Evolutionary conservation across 768 basidiomycete species (phyloP).

Genomic region (Macrocybe gigantea): DNA sequence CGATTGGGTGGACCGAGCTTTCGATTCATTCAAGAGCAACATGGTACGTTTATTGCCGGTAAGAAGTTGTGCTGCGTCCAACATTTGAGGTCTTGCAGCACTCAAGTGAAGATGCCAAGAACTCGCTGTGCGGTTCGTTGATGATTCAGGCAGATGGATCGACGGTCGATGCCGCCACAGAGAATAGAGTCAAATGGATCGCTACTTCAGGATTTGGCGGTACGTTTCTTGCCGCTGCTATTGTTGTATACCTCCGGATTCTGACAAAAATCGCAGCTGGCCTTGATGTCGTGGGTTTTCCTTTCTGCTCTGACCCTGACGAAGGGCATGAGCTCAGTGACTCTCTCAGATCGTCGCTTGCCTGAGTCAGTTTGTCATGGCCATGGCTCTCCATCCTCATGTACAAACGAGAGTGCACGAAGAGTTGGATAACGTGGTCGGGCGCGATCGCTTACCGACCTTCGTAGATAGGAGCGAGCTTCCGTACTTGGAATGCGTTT

Average conservation of each 20-base stretch:
- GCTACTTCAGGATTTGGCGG: slow-evolving; percentile 14
- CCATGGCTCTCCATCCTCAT: slow-evolving; percentile 9
- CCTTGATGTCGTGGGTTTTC: slow-evolving; percentile 11
- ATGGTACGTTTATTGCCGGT: slow-evolving; percentile 4
- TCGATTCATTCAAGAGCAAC: slow-evolving; percentile 10
- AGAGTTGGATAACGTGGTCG: slow-evolving; percentile 13
- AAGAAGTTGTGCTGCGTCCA: not conserved
- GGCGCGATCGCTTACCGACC: not conserved
- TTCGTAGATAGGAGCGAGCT: not conserved
- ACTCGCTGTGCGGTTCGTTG: slow-evolving; percentile 12
- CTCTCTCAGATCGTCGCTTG: slow-evolving; percentile 8
- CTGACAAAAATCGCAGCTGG: slow-evolving; percentile 5
- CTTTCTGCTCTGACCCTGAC: not conserved
- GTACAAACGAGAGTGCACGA: slow-evolving; percentile 9
- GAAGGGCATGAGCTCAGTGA: not conserved
- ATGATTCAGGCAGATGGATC: slow-evolving; percentile 11
- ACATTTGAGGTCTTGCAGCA: slow-evolving; percentile 1
- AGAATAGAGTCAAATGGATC: slow-evolving; percentile 14
- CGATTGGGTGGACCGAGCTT: slow-evolving; percentile 13
- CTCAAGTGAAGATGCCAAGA: slow-evolving; percentile 12
- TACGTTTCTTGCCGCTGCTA: not conserved
- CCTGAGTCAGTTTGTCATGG: slow-evolving; percentile 12
- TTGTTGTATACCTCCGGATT: not conserved
- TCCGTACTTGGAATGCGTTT: slow-evolving; percentile 10
- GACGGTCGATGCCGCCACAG: slow-evolving; percentile 10